Evolutionary conservation across 1,139 yeast genomes (phyloP).

Genomic region (Candida tetrigidarum): DNA sequence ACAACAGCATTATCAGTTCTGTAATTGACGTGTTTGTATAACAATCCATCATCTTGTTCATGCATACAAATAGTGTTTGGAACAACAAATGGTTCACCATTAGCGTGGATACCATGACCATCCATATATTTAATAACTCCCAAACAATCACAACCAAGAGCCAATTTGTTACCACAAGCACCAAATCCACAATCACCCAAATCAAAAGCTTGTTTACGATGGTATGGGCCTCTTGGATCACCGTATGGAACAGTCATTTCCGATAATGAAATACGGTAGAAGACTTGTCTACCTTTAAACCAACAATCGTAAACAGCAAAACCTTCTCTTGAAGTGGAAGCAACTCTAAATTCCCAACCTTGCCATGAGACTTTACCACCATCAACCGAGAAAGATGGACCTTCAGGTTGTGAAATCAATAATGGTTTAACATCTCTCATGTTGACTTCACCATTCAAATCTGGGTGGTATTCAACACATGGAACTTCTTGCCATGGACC

Average conservation of each 20-base stretch:
- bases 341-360: conserved; percentile 86
- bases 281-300: conserved; percentile 81
- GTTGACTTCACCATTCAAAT: conserved; percentile 60
- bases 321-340: conserved; percentile 82
- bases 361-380: conserved; percentile 80
- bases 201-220: conserved; percentile 85
- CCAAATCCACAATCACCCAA: conserved; percentile 94
- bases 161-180: conserved; percentile 71
- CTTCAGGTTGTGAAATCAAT: conserved; percentile 80
- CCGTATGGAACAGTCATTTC: conserved; percentile 94
- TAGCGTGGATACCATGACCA: conserved; percentile 59
- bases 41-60: conserved; percentile 78
- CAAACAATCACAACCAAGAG: conserved; percentile 87
- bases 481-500: conserved; percentile 63
- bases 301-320: conserved; percentile 75
- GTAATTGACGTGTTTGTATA: conserved; percentile 85
- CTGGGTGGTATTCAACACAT: conserved; percentile 74
- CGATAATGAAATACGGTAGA: conserved; percentile 77
- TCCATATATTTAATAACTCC: conserved; percentile 86
- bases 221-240: conserved; percentile 77
- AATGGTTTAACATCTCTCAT: conserved; percentile 75
- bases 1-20: conserved; percentile 75
- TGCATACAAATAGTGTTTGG: conserved; percentile 87
- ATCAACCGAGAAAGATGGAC: conserved; percentile 72
- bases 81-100: conserved; percentile 67